Evolutionary conservation across 139 green algal genomes (phyloP).

Genomic region (Diplosphaera chodatii): DNA sequence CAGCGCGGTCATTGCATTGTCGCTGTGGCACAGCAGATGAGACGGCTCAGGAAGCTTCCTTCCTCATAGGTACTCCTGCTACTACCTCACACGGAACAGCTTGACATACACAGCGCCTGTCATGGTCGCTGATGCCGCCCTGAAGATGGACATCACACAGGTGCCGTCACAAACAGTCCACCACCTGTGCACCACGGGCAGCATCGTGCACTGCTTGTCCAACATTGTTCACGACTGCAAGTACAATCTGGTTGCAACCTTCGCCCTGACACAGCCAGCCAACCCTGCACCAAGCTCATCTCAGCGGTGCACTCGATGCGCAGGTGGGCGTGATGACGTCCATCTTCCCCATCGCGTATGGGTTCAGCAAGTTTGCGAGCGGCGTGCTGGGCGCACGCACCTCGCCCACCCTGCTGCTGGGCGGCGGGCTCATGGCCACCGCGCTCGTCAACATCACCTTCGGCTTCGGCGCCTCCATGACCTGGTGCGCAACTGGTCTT

Average conservation of each 20-base stretch:
- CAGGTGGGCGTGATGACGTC: constrained; percentile 74
- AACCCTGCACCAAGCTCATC: background rate
- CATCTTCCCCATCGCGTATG: constrained; percentile 85
- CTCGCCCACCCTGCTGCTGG: constrained; percentile 70
- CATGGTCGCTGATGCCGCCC: constrained; percentile 69
- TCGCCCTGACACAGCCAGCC: too few species aligned
- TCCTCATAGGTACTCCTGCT: constrained; percentile 60
- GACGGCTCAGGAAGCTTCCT: too few species aligned
- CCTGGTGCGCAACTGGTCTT: constrained; percentile 30
- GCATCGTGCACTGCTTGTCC: too few species aligned
- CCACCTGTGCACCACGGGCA: too few species aligned
- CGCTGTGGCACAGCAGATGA: too few species aligned
- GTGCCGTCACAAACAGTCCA: background rate
- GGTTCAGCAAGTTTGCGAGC: constrained; percentile 69
- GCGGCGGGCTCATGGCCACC: constrained; percentile 73
- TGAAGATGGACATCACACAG: constrained; percentile 77
- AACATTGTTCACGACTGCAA: too few species aligned
- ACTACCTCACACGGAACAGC: constrained; percentile 84
- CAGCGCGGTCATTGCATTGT: too few species aligned
- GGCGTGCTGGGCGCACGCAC: constrained; percentile 72
- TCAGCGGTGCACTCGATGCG: background rate
- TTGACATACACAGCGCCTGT: constrained; percentile 81
- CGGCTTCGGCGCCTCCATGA: constrained; percentile 62
- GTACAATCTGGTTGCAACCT: background rate
- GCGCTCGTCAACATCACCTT: constrained; percentile 77